These are phyloP conservation scores for Lachnellula subtilissima DNA, from an alignment of 2,329 filamentous ascomycete genomes.

Conservation along the genomic window DNA sequence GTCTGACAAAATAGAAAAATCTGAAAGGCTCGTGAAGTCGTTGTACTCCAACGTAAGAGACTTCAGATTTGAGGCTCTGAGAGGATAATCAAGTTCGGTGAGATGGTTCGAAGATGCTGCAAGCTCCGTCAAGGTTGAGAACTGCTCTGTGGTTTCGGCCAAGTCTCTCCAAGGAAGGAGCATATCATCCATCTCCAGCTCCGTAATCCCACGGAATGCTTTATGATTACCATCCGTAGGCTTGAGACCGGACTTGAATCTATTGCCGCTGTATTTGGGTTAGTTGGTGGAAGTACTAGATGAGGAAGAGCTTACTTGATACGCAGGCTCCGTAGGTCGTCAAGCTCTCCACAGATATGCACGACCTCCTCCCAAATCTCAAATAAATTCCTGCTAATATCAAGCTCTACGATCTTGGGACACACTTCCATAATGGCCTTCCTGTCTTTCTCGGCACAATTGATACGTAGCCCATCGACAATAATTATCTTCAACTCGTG, in stretches of 20 bases:
- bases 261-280: conserved; percentile 59
- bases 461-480: conserved; percentile 70
- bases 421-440: conserved; percentile 48
- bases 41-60: conserved; percentile 71
- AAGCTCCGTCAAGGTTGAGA: conserved; percentile 47
- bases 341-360: conserved; percentile 65
- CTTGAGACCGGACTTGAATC: conserved; percentile 49
- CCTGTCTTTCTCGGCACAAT: conserved; percentile 32
- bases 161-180: conserved; percentile 63
- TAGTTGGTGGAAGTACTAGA: conserved; percentile 3
- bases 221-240: conserved; percentile 34
- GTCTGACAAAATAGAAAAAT: conserved; percentile 49
- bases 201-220: conserved; percentile 47
- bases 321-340: conserved; percentile 60
- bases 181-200: conserved; percentile 63
- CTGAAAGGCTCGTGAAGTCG: conserved; percentile 54
- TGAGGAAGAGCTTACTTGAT: conserved; percentile 55
- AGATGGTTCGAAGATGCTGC: conserved; percentile 56
- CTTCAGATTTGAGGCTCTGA: conserved; percentile 39
- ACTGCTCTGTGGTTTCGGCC: conserved; percentile 48
- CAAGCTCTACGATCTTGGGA: conserved; percentile 69
- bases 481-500: conserved; percentile 75
- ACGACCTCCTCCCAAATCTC: conserved; percentile 61
- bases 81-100: conserved; percentile 41
- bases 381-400: conserved; percentile 81